Evolutionary conservation across 2,329 filamentous ascomycete genomes (phyloP), one percentile per base, ranked within the genome.

Genomic region (Cytospora piceae): DNA sequence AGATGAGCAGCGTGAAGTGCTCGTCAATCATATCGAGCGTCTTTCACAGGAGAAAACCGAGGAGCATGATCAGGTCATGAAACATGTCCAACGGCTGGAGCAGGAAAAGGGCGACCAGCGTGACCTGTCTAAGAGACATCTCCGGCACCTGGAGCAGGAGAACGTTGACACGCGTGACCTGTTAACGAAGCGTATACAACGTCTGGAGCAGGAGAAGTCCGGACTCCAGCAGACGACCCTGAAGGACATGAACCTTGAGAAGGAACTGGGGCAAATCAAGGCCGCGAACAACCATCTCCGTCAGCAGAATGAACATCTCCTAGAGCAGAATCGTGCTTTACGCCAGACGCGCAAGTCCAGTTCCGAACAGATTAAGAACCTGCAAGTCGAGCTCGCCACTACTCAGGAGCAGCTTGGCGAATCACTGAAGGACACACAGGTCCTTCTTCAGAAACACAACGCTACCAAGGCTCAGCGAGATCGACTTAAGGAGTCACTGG

Each of bases 91-190:
- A 49, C 46, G 46, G 12, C n/a, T 49, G 46, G 46, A 49, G 46
- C 46, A 49, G n/a, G 46, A 49, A n/a, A 49, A 49, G 46, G 46
- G 46, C 22, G 46, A 49, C 11, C 46, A 49, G 46, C 46, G 46
- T 24, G 46, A 49, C n/a, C 6, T 49, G 46, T 49, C 46, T 49
- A 49, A 49, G 46, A 49, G 22, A 14, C 46, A 49, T 49, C 46
- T 49, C 11, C 46, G 46, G 46, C 46, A n/a, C 46, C 46, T 49
- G 46, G 46, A 57, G 61, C 52, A 81, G 39, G 82, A 82, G 66
- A 74, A 81, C 20, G 72, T 71, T 1, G 75, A 78, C 20, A 77
- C 82, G 65, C 79, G 80, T 55, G 77, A 82, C 55, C 78, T 79
- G 31, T 70, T 83, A 31, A 71, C 77, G 20, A 76, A 70, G 37